Evolutionary conservation across 495 filamentous ascomycete genomes (phyloP), one percentile per base, ranked within the genome.

Genomic region (Aspergillus ellipticus): DNA sequence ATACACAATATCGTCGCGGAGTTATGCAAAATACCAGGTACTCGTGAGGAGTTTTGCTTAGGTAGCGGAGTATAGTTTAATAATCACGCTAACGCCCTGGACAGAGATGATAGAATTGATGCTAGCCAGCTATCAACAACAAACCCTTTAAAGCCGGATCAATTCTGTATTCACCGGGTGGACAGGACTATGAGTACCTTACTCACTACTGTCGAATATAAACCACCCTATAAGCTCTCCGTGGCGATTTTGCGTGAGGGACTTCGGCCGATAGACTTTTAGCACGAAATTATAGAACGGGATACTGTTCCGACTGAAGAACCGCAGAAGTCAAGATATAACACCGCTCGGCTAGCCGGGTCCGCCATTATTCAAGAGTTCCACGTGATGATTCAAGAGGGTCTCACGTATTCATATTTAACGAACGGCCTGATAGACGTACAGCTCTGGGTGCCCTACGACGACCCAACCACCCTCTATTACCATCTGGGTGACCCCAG

Each of bases 401-500:
- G 67, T 0, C 66, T 71, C n/a, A 57, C 62, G 35, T 68, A 64
- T 39, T 64, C 59, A 16, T 59, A 65, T 29, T 6, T 77, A 15
- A 71, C 63, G 2, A 75, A 60, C 29, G 61, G 69, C 29, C 20
- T 72, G 22, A 54, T 57, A 5, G 47, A 19, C 3, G 61, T 76
- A 13, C 68, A 74, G 15, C 65, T 77, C 17, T 35, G 55, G n/a
- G 56, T 77, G 49, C 60, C 60, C 49, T 47, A 61, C 20, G 49
- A 73, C 45, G 50, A 76, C 9, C 72, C 67, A 17, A 19, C 49
- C 49, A 75, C 61, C 2, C 56, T 78, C 1, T 71, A 73, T 43
- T 78, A 78, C 55, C 59, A 64, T 49, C 53, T 71, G 15, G 64
- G 59, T 55, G 64, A 74, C 45, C 71, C 66, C 1, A 66, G 68